Evolutionary conservation across 2,329 filamentous ascomycete genomes (phyloP), one percentile per base, ranked within the genome.

Genomic region (Fusarium sp.): DNA sequence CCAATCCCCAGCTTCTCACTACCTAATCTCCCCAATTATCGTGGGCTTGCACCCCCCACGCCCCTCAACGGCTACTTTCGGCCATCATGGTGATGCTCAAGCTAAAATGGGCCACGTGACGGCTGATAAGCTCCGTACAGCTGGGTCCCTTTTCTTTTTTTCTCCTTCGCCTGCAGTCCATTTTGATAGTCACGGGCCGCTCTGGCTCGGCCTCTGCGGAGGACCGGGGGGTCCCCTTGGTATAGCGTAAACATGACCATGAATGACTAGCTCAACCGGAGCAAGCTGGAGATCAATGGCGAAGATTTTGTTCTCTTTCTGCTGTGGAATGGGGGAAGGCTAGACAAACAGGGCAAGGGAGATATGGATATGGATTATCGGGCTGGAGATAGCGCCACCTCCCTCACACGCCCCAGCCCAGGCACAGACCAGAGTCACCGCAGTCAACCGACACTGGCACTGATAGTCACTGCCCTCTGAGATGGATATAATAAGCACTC

Each of bases 31-130:
- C 68, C 69, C 73, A 76, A 74, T 76, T 62, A 74, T 39, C 39
- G 4, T 24, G 15, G 17, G 3, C 36, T 59, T 59, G 28, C 48
- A 51, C 41, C 45, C 51, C 61, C 50, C 60, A 61, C 45, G 57
- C 60, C 56, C 52, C 66, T 61, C 62, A 73, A 68, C 77, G 77
- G 77, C 77, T 78, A 78, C 73, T 71, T 73, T 76, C 77, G 77
- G 77, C 75, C 51, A 57, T 62, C 34, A 32, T 34, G 24, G 26
- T 65, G 34, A 60, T 39, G 39, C 45, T 42, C 30, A 22, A 50
- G 45, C 66, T 68, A 68, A 51, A 59, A 41, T 22, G 14, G 22
- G 56, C 66, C 77, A 78, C 77, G 77, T 78, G 77, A 78, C 70
- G 76, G 62, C 54, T 70, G 76, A 78, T 78, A 78, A 78, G 76